Conservation (phyloP, 371 early-diverging fungal genomes). For the Apophysomyces variabilis region DNA sequence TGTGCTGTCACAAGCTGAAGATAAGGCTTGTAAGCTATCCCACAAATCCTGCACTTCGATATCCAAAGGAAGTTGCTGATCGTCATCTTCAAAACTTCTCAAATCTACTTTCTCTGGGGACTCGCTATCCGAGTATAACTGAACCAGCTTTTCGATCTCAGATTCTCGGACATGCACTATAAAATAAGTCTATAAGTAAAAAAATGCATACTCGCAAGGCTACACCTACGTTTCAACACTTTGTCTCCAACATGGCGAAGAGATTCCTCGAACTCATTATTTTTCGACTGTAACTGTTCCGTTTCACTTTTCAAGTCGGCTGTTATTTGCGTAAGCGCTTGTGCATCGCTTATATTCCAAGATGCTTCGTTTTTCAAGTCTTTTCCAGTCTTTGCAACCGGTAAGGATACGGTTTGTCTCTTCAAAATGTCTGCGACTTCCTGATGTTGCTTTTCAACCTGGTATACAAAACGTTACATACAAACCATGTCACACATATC, state of each 20-base stretch:
- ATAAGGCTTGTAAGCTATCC: neutral
- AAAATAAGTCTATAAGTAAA: neutral
- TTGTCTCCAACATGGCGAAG: neutral
- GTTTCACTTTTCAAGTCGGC: slow-evolving; percentile 5
- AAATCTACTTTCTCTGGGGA: neutral
- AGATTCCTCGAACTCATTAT: neutral
- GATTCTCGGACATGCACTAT: neutral
- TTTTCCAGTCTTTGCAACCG: slow-evolving; percentile 1
- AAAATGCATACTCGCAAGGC: neutral
- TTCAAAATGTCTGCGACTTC: neutral
- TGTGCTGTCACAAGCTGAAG: neutral
- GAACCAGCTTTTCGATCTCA: slow-evolving; percentile 13
- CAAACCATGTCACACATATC: neutral
- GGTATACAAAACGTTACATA: neutral
- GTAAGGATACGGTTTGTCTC: neutral
- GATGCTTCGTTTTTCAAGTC: slow-evolving; percentile 7
- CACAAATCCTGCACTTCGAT: slow-evolving; percentile 8
- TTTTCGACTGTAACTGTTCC: neutral
- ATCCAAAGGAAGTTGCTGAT: neutral
- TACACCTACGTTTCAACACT: neutral
- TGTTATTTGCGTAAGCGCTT: neutral
- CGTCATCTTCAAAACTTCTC: neutral
- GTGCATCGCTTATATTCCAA: neutral
- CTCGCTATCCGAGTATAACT: neutral
- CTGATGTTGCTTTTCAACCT: slow-evolving; percentile 8